A percentile compares a stretch with the other conserved stretches of the same genome.
phyloP scores from a whole-genome alignment of 2,329 filamentous ascomycete genomes.

The Sporothrix brunneoviolacea region DNA sequence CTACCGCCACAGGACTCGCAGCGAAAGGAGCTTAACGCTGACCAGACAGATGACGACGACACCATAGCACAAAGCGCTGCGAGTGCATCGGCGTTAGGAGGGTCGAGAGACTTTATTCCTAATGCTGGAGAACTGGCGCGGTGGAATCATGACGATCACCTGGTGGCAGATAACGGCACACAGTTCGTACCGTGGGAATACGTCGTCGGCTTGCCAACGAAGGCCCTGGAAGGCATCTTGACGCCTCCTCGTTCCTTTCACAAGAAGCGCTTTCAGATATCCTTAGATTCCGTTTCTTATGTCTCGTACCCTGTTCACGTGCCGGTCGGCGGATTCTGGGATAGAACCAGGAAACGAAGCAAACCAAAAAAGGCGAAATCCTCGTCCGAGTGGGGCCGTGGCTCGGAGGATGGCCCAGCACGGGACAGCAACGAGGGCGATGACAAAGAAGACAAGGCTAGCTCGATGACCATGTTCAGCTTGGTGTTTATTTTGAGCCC shows the following conservation, averaged over 20 bases:
- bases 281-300: conserved; percentile 71
- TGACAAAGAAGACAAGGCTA: conserved; percentile 53
- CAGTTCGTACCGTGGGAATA: conserved; percentile 63
- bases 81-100: conserved; percentile 24
- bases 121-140: conserved; percentile 35
- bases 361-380: conserved; percentile 21
- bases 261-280: conserved; percentile 76
- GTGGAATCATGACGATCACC: conserved; percentile 49
- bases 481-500: conserved; percentile 87
- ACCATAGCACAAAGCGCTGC: conserved; percentile 42
- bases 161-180: conserved; percentile 48
- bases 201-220: conserved; percentile 66
- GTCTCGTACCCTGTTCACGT: conserved; percentile 80
- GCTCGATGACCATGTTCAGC: conserved; percentile 94
- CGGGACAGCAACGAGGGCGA: conserved; percentile 26
- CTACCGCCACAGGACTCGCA: conserved; percentile 30
- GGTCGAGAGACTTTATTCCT: conserved; percentile 25
- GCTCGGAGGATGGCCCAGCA: conserved; percentile 20
- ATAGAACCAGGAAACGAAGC: conserved; percentile 50
- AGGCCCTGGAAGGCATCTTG: conserved; percentile 72
- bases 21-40: conserved; percentile 24
- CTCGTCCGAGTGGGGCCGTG: conserved; percentile 16
- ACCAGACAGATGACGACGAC: conserved; percentile 45
- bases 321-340: conserved; percentile 70
- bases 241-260: conserved; percentile 70